Evolutionary conservation across 352 stramenopile species (phyloP).

Genomic region (Plasmopara muralis): DNA sequence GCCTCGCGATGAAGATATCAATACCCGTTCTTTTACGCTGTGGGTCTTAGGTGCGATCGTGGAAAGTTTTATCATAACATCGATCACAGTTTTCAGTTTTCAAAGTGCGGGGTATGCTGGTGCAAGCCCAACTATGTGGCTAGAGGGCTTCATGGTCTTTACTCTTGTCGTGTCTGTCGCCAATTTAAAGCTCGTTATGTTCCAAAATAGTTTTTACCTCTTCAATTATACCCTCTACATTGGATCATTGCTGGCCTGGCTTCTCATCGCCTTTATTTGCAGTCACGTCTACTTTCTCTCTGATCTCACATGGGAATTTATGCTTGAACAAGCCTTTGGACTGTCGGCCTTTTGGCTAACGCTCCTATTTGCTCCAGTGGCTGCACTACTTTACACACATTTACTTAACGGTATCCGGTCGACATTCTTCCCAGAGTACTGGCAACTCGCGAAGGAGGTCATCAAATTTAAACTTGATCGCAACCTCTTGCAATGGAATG

Average conservation of each 20-base stretch:
- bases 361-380: slow-evolving; percentile 44
- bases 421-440: slow-evolving; percentile 67
- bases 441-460: slow-evolving; percentile 70
- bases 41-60: slow-evolving; percentile 67
- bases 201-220: slow-evolving; percentile 65
- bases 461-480: slow-evolving; percentile 59
- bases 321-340: slow-evolving; percentile 57
- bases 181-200: slow-evolving; percentile 75
- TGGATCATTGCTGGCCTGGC: slow-evolving; percentile 57
- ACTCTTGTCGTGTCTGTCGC: slow-evolving; percentile 69
- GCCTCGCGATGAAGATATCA: slow-evolving; percentile 61
- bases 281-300: slow-evolving; percentile 46
- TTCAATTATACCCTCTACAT: slow-evolving; percentile 65
- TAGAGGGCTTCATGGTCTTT: slow-evolving; percentile 75
- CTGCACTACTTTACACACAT: slow-evolving; percentile 46
- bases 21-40: slow-evolving; percentile 49
- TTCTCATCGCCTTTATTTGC: slow-evolving; percentile 51
- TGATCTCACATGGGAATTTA: slow-evolving; percentile 66
- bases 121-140: slow-evolving; percentile 56
- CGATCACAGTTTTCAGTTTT: slow-evolving; percentile 41
- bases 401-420: slow-evolving; percentile 48
- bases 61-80: slow-evolving; percentile 68
- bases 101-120: slow-evolving; percentile 32
- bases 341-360: slow-evolving; percentile 55
- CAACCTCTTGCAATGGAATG: slow-evolving; percentile 52